Evolutionary conservation across 225 moss, liverwort and hornwort species (phyloP).

Genomic region (Antitrichia curtipendula): DNA sequence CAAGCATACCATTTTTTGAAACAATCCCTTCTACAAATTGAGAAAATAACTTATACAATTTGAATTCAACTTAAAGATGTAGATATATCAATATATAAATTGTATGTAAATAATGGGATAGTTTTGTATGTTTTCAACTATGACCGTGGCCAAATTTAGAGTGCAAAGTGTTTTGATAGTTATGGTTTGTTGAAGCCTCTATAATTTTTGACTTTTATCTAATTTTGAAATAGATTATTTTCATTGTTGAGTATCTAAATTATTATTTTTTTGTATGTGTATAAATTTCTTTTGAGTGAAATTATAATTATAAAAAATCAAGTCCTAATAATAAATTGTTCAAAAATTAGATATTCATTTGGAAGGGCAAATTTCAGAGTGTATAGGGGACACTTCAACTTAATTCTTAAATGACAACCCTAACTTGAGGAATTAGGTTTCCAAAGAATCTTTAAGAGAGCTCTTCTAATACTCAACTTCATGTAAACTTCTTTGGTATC

Average conservation of each 20-base stretch:
- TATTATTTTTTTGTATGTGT: rapidly evolving
- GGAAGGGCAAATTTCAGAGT: rapidly evolving
- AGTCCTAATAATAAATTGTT: rapidly evolving
- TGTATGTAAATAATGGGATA: rapidly evolving
- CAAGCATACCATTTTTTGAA: neutral
- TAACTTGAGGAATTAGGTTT: rapidly evolving
- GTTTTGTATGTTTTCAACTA: neutral
- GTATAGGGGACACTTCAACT: rapidly evolving
- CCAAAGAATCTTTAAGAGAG: rapidly evolving
- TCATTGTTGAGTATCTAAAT: neutral
- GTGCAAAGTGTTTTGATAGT: neutral
- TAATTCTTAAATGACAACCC: rapidly evolving
- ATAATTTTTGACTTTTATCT: neutral
- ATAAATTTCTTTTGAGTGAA: rapidly evolving
- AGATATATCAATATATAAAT: rapidly evolving
- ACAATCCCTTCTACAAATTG: neutral
- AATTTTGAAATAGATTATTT: neutral
- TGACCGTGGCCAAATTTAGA: neutral
- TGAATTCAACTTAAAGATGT: neutral
- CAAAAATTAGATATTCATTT: neutral
- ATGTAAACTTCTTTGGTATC: neutral
- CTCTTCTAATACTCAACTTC: neutral
- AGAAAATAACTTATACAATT: neutral
- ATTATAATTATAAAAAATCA: neutral
- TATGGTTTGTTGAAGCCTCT: rapidly evolving